Evolutionary conservation across 2,329 filamentous ascomycete genomes (phyloP).

Genomic region (Pyricularia sp.): DNA sequence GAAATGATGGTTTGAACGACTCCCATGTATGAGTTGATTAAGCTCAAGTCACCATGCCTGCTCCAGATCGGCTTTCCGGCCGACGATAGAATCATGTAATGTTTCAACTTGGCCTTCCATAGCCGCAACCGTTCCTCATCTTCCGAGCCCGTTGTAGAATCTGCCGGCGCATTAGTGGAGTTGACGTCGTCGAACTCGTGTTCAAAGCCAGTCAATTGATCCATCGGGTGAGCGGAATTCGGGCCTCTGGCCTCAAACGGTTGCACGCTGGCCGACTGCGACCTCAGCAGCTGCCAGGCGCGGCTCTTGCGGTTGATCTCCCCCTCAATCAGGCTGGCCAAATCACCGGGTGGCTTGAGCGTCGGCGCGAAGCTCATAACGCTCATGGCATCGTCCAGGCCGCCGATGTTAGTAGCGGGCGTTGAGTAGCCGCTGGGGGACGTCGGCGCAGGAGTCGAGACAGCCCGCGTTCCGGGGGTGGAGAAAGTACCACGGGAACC

Average conservation of each 20-base stretch:
- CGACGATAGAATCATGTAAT: constrained; percentile 91
- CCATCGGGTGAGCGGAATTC: constrained; percentile 20
- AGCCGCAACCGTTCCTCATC: constrained; percentile 46
- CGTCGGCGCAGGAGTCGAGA: constrained; percentile 20
- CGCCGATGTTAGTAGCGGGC: constrained; percentile 14
- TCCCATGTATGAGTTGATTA: constrained; percentile 89
- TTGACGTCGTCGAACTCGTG: constrained; percentile 53
- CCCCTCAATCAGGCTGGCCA: constrained; percentile 70
- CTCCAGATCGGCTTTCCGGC: constrained; percentile 97
- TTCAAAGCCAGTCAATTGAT: constrained; percentile 52
- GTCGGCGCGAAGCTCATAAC: constrained; percentile 54
- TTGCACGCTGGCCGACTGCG: constrained; percentile 44
- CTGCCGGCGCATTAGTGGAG: constrained; percentile 15
- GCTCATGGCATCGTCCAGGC: constrained; percentile 47
- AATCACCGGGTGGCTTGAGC: constrained; percentile 51
- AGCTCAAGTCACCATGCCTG: constrained; percentile 75
- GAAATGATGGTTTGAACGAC: constrained; percentile 96
- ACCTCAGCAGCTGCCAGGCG: constrained; percentile 54
- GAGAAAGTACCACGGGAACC: constrained; percentile 52
- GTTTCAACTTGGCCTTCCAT: constrained; percentile 91
- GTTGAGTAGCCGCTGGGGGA: constrained; percentile 26
- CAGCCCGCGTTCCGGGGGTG: constrained; percentile 20
- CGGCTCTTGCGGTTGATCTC: constrained; percentile 52
- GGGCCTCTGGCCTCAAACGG: constrained; percentile 44
- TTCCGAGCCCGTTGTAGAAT: constrained; percentile 19